These are phyloP conservation scores for Metschnikowia arizonensis DNA, from an alignment of 805 yeast genomes.

Conservation along the genomic window DNA sequence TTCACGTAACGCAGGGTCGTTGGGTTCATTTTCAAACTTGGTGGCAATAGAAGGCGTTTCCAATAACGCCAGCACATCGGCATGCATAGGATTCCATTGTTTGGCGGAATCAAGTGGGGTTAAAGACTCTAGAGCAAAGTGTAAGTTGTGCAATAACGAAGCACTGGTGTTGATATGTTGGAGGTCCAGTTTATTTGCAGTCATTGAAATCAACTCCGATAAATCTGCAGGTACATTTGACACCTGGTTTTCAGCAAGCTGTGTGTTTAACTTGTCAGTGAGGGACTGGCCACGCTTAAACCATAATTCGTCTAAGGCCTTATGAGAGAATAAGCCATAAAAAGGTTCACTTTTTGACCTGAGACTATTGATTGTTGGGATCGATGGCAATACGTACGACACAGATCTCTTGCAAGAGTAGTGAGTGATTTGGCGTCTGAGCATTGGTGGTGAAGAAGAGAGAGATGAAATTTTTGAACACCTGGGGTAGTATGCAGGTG, in stretches of 20 bases:
- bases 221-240: slow-evolving; percentile 25
- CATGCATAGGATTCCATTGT: slow-evolving; percentile 14
- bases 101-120: slow-evolving; percentile 23
- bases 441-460: slow-evolving; percentile 1
- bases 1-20: slow-evolving; percentile 32
- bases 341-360: slow-evolving; percentile 34
- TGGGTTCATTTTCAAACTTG: slow-evolving; percentile 32
- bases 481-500: slow-evolving; percentile 2
- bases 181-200: slow-evolving; percentile 45
- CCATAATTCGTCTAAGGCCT: slow-evolving; percentile 52
- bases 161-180: slow-evolving; percentile 43
- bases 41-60: slow-evolving; percentile 40
- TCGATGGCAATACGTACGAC: slow-evolving; percentile 34
- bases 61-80: slow-evolving; percentile 34
- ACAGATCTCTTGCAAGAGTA: slow-evolving; percentile 15
- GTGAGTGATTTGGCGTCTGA: slow-evolving; percentile 5
- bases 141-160: slow-evolving; percentile 45
- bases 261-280: slow-evolving; percentile 38
- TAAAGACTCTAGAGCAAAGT: slow-evolving; percentile 46
- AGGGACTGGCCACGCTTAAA: slow-evolving; percentile 39
- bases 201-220: slow-evolving; percentile 35
- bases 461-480: slow-evolving; percentile 1
- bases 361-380: slow-evolving; percentile 28
- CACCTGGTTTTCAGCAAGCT: slow-evolving; percentile 26
- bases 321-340: slow-evolving; percentile 45